Conservation (phyloP, 805 yeast species). For the Metschnikowia aberdeeniae region DNA sequence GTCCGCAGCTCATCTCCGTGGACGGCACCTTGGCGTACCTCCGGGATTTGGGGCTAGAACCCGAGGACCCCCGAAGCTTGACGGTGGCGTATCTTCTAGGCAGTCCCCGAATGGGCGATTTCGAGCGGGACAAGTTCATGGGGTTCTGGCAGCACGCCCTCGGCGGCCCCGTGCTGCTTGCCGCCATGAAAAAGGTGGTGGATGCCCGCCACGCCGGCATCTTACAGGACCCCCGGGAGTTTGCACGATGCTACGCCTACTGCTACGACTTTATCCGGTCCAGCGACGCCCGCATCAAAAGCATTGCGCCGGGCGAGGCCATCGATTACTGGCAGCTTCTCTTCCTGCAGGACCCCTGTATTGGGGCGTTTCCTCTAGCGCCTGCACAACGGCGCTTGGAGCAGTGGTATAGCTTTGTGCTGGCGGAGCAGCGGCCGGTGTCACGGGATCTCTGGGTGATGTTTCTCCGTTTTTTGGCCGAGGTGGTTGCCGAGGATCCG, state of each 20-base stretch:
- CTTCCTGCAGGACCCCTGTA: constrained; percentile 26
- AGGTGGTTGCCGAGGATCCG: constrained; percentile 47
- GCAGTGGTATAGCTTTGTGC: constrained; percentile 59
- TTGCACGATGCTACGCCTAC: constrained; percentile 61
- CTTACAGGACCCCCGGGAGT: constrained; percentile 34
- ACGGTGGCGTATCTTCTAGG: constrained; percentile 66
- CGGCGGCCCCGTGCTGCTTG: constrained; percentile 14
- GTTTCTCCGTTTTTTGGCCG: constrained; percentile 62
- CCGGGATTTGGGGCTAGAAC: constrained; percentile 60
- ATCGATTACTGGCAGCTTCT: constrained; percentile 74
- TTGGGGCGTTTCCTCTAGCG: background rate
- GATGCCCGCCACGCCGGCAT: constrained; percentile 5
- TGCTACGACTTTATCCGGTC: constrained; percentile 67
- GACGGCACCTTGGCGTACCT: constrained; percentile 76
- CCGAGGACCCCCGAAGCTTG: constrained; percentile 71
- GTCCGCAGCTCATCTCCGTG: constrained; percentile 50
- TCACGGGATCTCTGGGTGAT: constrained; percentile 82
- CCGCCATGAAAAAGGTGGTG: constrained; percentile 41
- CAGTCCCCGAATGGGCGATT: constrained; percentile 64
- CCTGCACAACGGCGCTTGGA: constrained; percentile 30
- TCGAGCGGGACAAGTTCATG: constrained; percentile 48
- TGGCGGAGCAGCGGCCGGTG: constrained; percentile 44
- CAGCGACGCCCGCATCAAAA: constrained; percentile 45
- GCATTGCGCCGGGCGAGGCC: constrained; percentile 57
- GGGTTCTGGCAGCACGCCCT: constrained; percentile 49